Conservation (phyloP, 345 rosid genomes). For the Salix suchowensis region DNA sequence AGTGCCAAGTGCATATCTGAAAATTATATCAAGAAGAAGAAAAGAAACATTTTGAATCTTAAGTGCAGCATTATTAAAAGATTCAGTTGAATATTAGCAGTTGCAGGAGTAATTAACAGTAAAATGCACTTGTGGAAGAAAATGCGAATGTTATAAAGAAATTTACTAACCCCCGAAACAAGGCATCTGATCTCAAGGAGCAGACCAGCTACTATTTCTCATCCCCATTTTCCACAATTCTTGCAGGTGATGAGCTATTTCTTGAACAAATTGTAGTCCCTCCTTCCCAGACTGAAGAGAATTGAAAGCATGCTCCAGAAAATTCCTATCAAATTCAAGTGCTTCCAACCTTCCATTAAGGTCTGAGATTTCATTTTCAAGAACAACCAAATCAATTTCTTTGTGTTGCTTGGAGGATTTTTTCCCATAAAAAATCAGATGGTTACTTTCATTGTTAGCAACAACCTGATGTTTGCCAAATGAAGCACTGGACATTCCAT, state of each 20-base stretch:
- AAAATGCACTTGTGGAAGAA: background rate
- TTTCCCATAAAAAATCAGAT: conserved; percentile 1
- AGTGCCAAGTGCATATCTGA: background rate
- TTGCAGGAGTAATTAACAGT: background rate
- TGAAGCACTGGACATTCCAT: conserved; percentile 13
- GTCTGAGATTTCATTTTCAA: conserved; percentile 41
- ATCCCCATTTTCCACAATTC: conserved; percentile 28
- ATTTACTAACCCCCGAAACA: conserved; percentile 5
- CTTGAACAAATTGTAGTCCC: conserved; percentile 36
- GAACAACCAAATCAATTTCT: conserved; percentile 25
- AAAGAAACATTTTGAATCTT: background rate
- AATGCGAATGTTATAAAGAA: background rate
- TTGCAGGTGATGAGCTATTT: conserved; percentile 44
- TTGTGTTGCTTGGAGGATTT: background rate
- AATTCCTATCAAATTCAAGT: conserved; percentile 40
- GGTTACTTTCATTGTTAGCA: background rate
- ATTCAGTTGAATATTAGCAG: background rate
- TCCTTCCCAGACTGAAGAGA: conserved; percentile 39
- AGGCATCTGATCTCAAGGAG: conserved; percentile 17
- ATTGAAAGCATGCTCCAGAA: conserved; percentile 38
- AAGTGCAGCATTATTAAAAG: background rate
- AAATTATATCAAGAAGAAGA: background rate
- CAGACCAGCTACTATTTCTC: conserved; percentile 15
- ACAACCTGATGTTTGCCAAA: background rate
- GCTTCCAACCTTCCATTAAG: conserved; percentile 50